Evolutionary conservation across 371 early-diverging fungal species (phyloP), one percentile per base, ranked within the genome.

Genomic region (Nematocida major): DNA sequence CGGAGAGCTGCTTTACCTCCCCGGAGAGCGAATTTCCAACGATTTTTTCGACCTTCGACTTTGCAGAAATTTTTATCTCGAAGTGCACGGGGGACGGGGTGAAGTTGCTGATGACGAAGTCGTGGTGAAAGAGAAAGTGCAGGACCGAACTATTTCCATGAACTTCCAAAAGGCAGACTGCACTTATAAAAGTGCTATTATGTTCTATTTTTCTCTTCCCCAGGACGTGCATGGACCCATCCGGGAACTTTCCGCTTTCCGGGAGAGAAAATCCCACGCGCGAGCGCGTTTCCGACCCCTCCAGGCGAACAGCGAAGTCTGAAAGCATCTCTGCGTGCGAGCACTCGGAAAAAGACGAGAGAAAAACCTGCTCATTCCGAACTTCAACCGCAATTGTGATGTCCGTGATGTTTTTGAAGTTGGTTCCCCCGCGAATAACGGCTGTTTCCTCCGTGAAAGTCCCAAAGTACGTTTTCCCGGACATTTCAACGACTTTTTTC

Each of bases 351-450:
- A 62, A 73, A 0, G 65, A 42, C 15, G 51, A 24, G n/a, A 73
- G 65, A 36, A 62, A 22, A 4, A 73, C 26, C 20, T 28, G 15
- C 0, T 26, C 34, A 13, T 69, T 24, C 3, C 30, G 32, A 13
- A 36, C 22, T 11, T 49, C 20, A 13, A 73, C 48, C 26, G 39
- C 18, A 4, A 73, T 65, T 0, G 62, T 42, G 7, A 51, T 69
- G 38, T 73, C 65, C 18, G 76, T 73, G n/a, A 63, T 73, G 43
- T 73, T 73, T 50, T 73, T 73, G 51, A 73, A 73, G 34, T 61
- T 73, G 20, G 53, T 47, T 7, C 9, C 45, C 32, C 76, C 76
- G 15, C 49, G 7, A n/a, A 73, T 63, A 15, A 28, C 49, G 0
- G 38, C 76, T 11, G 62, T 39, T 2, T 49, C 28, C 28, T 73